Percentiles rank a stretch among this genome's conserved stretches.
Evolutionary conservation across 2,329 filamentous ascomycete genomes (phyloP).

Genomic region (Plenodomus tracheiphilus): DNA sequence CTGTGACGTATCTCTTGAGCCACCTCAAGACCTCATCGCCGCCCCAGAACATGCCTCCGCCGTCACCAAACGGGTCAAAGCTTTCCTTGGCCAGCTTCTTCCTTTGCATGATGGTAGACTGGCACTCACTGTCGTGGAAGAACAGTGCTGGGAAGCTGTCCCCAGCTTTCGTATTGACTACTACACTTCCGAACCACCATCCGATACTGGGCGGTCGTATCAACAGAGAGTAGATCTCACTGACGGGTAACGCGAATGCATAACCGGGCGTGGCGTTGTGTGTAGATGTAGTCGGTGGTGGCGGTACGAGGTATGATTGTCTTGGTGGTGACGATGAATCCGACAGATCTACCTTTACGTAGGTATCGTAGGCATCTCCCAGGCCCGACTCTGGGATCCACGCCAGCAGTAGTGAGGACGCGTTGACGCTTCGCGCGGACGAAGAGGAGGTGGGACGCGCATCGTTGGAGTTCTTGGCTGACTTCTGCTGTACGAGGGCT

Average conservation of each 20-base stretch:
- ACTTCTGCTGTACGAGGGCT: slow-evolving; percentile 88
- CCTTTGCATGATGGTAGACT: slow-evolving; percentile 92
- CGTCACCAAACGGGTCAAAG: slow-evolving; percentile 87
- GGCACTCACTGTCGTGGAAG: slow-evolving; percentile 96
- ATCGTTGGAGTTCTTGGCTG: slow-evolving; percentile 28
- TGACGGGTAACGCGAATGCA: slow-evolving; percentile 88
- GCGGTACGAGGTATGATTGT: slow-evolving; percentile 88
- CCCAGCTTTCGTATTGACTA: slow-evolving; percentile 88
- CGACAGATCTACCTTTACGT: slow-evolving; percentile 91
- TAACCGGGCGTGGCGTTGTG: slow-evolving; percentile 76
- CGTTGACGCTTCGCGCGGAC: slow-evolving; percentile 50
- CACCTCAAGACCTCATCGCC: slow-evolving; percentile 93
- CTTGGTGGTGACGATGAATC: slow-evolving; percentile 79
- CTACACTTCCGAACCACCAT: slow-evolving; percentile 97
- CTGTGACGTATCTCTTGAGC: slow-evolving; percentile 79
- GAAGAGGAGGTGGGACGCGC: slow-evolving; percentile 47
- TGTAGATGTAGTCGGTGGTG: slow-evolving; percentile 81
- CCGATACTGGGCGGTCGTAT: slow-evolving; percentile 90
- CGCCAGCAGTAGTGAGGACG: slow-evolving; percentile 80
- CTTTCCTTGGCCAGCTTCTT: slow-evolving; percentile 80
- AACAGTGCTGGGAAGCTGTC: slow-evolving; percentile 95
- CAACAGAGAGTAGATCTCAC: slow-evolving; percentile 85
- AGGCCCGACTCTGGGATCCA: slow-evolving; percentile 92
- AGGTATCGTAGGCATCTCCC: slow-evolving; percentile 80
- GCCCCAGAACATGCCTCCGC: slow-evolving; percentile 92